Conservation (phyloP, 805 yeast species). For the Nakazawaea populi region DNA sequence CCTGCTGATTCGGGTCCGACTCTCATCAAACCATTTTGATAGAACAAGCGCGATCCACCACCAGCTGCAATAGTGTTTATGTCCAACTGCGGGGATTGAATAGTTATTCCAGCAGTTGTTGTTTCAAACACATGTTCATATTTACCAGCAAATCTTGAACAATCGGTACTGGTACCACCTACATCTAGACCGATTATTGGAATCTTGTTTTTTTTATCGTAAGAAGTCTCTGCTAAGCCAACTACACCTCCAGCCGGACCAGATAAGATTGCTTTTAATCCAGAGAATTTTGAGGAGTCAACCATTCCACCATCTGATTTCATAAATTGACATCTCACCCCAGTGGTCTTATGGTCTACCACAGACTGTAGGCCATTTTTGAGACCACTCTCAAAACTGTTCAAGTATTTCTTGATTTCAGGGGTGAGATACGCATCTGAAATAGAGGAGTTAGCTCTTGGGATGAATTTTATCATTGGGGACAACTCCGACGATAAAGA, state of each 20-base stretch:
- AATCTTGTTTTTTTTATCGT: constrained; percentile 39
- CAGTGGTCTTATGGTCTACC: constrained; percentile 27
- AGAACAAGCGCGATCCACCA: constrained; percentile 66
- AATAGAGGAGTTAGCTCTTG: constrained; percentile 70
- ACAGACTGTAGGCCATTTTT: constrained; percentile 37
- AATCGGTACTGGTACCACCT: constrained; percentile 92
- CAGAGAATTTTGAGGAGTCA: constrained; percentile 78
- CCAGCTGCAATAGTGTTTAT: constrained; percentile 84
- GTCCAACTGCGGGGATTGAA: constrained; percentile 80
- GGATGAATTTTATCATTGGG: constrained; percentile 75
- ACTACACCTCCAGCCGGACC: constrained; percentile 99
- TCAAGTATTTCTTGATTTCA: constrained; percentile 58
- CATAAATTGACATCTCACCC: constrained; percentile 75
- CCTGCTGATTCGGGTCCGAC: constrained; percentile 89
- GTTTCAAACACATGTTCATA: constrained; percentile 80
- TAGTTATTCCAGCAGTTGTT: constrained; percentile 75
- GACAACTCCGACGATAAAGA: constrained; percentile 64
- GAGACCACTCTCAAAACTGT: constrained; percentile 58
- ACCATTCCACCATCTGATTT: constrained; percentile 96
- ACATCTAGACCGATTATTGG: constrained; percentile 81
- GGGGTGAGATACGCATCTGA: constrained; percentile 86
- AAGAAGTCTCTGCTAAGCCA: constrained; percentile 84
- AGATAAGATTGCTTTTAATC: constrained; percentile 80
- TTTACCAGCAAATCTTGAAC: constrained; percentile 63
- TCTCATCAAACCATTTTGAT: constrained; percentile 66